A percentile compares a stretch with the other conserved stretches of the same genome.
phyloP scores from a whole-genome alignment of 2,329 filamentous ascomycete genomes.

The Colletotrichum lupini region DNA sequence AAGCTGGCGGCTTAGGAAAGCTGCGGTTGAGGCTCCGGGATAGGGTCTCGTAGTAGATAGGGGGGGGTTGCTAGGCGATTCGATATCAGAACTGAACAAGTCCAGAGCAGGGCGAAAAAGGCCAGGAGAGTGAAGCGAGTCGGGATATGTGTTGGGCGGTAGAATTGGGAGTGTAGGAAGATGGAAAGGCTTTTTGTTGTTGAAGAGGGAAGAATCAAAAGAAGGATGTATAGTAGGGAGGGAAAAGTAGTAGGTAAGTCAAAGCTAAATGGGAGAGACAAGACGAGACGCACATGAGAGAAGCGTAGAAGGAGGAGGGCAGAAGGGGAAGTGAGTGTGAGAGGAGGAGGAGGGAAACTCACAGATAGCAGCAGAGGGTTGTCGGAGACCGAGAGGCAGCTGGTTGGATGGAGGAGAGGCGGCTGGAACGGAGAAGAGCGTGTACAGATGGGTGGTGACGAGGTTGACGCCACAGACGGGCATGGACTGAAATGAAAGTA shows the following conservation, averaged over 20 bases:
- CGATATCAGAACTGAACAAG: not conserved
- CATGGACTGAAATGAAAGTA: constrained; percentile 35
- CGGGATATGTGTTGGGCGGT: not conserved
- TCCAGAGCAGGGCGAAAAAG: not conserved
- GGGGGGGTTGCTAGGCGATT: not conserved
- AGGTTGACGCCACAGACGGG: constrained; percentile 31
- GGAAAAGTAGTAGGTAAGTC: constrained; percentile 1
- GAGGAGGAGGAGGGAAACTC: constrained; percentile 11
- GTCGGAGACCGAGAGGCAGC: not conserved
- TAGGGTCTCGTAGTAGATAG: not conserved
- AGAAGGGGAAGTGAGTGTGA: not conserved
- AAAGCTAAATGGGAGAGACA: constrained; percentile 24
- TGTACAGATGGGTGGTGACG: constrained; percentile 30
- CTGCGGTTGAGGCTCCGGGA: not conserved
- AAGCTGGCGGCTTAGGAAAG: not conserved
- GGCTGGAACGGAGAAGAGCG: constrained; percentile 26
- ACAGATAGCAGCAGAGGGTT: not conserved
- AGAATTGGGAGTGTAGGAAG: constrained; percentile 16
- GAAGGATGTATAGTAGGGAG: constrained; percentile 17
- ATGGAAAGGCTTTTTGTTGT: constrained; percentile 1
- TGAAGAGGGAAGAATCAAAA: not conserved
- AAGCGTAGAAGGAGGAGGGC: not conserved
- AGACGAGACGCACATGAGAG: not conserved
- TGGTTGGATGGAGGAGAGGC: constrained; percentile 14
- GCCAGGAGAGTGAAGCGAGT: not conserved